Base-by-base conservation (phyloP, 371 early-diverging fungal genomes). In the Saksenaea vasiformis region DNA sequence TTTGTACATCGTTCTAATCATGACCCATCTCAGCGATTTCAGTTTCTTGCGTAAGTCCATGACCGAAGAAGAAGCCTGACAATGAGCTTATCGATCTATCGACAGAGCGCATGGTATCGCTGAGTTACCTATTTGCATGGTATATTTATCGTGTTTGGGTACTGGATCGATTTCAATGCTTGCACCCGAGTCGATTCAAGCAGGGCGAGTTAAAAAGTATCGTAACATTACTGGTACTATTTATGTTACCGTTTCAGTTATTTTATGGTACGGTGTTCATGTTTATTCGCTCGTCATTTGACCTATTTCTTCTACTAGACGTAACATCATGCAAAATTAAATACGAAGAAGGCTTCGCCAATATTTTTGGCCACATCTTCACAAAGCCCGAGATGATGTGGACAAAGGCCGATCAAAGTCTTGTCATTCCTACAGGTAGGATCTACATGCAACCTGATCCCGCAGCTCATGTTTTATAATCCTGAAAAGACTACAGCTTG, bases 221-320 rank as follows among this genome's bases (percentile, higher is more conserved):
- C 11, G 76, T 80, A 31, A 80, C 83, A 9, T 17, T 77, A 14
- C 60, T 83, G 39, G 67, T 80, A 60, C 34, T 78, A 27, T 65
- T 83, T 17, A 72, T 77, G 72, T 68, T 83, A 76, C 81, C 81
- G n/a, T 81, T 79, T 64, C 79, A 77, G 68, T 56, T 79, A 51
- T 70, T 73, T 65, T 83, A 80, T 64, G 81, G 81, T 73, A 77
- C 54, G 27, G 0, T 7, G 4, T 31, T 31, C 31, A 31, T 31
- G 31, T 4, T n/a, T 31, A 31, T 31, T 7, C 31, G 31, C 7
- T 31, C 28, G 2, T 13, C 36, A 15, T 36, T 43, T 24, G 34
- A 41, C 43, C 0, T 41, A 5, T 41, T 41, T n/a, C 43, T 17
- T 35, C 58, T 36, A 17, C 5, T 62, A 78, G 77, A 74, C 67